Conservation (phyloP, 164 flowering plant species). For the Annona squamosa region DNA sequence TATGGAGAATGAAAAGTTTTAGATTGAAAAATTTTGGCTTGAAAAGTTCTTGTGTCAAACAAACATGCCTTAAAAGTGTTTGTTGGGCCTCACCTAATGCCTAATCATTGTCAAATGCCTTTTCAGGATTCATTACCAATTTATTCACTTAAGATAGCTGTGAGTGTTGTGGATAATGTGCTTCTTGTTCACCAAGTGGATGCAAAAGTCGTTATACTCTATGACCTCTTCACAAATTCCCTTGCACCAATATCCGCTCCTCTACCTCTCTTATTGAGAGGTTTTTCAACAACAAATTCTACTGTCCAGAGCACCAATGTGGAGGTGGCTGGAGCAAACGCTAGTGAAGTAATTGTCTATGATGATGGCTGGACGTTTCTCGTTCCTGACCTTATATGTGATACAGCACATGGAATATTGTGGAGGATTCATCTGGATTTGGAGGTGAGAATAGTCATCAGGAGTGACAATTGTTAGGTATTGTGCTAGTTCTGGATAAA, state of each 20-base stretch:
- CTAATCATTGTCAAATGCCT: slow-evolving; percentile 2
- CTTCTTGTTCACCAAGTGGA: slow-evolving; percentile 95
- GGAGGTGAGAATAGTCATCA: slow-evolving; percentile 44
- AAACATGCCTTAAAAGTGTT: neutral
- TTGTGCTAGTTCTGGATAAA: too few relatives aligned
- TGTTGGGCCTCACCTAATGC: too few relatives aligned
- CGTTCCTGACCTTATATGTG: slow-evolving; percentile 79
- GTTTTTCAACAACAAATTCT: slow-evolving; percentile 34
- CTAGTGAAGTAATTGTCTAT: slow-evolving; percentile 43
- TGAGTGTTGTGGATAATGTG: slow-evolving; percentile 89
- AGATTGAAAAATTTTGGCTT: too few relatives aligned
- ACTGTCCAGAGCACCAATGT: slow-evolving; percentile 30
- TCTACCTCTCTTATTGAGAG: slow-evolving; percentile 78
- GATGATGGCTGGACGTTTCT: slow-evolving; percentile 90
- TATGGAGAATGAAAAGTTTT: too few relatives aligned
- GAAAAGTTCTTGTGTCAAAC: too few relatives aligned
- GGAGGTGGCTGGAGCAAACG: slow-evolving; percentile 28
- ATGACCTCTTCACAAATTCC: slow-evolving; percentile 80
- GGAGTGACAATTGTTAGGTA: neutral
- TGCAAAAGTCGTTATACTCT: slow-evolving; percentile 88
- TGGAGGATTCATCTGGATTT: slow-evolving; percentile 89
- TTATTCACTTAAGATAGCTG: slow-evolving; percentile 77
- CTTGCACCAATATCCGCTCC: slow-evolving; percentile 95
- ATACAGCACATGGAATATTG: slow-evolving; percentile 47
- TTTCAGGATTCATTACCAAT: slow-evolving; percentile 89